phyloP scores from a whole-genome alignment of 257 asterid species.

The Fraxinus pennsylvanica region DNA sequence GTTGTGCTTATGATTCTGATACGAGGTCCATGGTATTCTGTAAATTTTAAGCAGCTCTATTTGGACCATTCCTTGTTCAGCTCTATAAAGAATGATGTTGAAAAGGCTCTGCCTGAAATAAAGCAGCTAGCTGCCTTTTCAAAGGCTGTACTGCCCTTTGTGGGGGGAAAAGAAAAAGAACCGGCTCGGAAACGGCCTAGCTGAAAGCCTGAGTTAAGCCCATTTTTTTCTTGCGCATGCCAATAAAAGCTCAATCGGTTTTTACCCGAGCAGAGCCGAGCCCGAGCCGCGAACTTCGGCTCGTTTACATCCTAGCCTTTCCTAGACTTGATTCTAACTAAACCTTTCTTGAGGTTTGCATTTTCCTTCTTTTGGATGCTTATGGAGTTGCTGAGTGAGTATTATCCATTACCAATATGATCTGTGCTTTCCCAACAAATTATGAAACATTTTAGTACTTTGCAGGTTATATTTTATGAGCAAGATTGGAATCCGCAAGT shows the following conservation, averaged over 20 bases:
- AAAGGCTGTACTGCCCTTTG: too few species aligned
- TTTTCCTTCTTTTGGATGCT: conserved; percentile 9
- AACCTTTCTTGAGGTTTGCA: neutral
- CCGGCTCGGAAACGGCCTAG: too few species aligned
- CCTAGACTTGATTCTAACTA: neutral
- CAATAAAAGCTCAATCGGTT: too few species aligned
- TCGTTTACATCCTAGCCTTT: neutral
- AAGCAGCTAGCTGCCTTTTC: too few species aligned
- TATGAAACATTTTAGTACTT: conserved; percentile 16
- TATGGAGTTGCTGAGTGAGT: conserved; percentile 12
- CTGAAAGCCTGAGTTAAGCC: too few species aligned
- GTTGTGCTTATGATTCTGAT: neutral
- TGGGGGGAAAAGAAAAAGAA: too few species aligned
- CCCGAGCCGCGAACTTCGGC: too few species aligned
- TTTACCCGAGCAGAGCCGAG: too few species aligned
- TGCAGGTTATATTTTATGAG: conserved; percentile 90
- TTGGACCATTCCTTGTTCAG: neutral
- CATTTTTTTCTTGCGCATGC: too few species aligned
- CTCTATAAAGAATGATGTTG: neutral
- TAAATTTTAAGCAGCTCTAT: neutral
- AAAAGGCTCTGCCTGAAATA: neutral
- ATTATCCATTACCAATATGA: conserved; percentile 7
- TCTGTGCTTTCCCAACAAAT: conserved; percentile 14
- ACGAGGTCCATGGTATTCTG: neutral
- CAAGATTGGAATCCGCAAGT: conserved; percentile 99